Conservation (phyloP, 306 rosid genomes). For the Gillenia trifoliata region DNA sequence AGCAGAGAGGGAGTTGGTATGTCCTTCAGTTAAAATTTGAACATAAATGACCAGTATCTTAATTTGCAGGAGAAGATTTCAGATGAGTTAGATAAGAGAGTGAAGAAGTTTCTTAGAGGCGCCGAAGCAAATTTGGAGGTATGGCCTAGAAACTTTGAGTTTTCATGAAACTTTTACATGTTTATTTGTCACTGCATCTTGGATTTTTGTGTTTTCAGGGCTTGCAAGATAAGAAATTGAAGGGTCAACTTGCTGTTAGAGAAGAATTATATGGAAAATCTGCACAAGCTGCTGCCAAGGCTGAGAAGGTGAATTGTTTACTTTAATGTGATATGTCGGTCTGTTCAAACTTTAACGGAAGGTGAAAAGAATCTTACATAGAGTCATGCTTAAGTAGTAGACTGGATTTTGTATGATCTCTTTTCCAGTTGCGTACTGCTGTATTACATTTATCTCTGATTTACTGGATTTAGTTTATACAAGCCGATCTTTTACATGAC, state of each 20-base stretch:
- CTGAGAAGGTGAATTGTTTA: constrained; percentile 55
- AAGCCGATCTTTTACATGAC: neutral
- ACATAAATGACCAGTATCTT: neutral
- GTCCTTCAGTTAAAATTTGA: neutral
- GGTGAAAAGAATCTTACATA: neutral
- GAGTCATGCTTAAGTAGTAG: neutral
- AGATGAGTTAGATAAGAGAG: constrained; percentile 50
- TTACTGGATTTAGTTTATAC: neutral
- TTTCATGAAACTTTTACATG: neutral
- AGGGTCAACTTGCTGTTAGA: constrained; percentile 57
- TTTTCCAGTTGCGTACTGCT: neutral
- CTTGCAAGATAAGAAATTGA: constrained; percentile 69
- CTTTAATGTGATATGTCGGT: neutral
- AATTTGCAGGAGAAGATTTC: constrained; percentile 50
- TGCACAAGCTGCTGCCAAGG: constrained; percentile 74
- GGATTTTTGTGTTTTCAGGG: constrained; percentile 32
- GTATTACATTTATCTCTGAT: neutral
- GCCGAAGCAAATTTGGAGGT: constrained; percentile 65
- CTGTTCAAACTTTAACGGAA: neutral
- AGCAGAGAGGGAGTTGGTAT: neutral
- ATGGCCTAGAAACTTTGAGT: neutral
- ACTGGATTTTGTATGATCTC: neutral
- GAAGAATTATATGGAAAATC: constrained; percentile 58
- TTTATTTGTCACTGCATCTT: neutral
- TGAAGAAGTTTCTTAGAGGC: constrained; percentile 80